phyloP scores from a whole-genome alignment of 2,329 filamentous ascomycete genomes.

The Curvularia sp. region DNA sequence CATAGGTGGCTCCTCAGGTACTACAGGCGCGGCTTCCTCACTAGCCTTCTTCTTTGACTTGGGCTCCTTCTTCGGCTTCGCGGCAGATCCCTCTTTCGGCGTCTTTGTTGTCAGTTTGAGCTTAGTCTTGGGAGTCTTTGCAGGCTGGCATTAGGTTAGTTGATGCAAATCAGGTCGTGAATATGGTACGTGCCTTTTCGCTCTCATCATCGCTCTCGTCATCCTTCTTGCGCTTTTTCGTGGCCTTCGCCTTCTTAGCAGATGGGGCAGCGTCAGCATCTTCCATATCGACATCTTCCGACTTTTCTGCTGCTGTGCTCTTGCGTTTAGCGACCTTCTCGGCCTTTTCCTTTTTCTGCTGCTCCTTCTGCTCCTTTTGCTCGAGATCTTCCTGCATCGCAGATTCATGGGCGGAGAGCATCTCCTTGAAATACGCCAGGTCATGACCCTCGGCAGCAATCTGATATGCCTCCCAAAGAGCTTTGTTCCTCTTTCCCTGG shows the following conservation, averaged over 20 bases:
- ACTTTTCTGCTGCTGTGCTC: constrained; percentile 42
- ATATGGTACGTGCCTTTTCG: constrained; percentile 58
- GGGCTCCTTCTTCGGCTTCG: constrained; percentile 67
- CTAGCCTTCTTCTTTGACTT: constrained; percentile 61
- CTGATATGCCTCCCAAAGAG: constrained; percentile 77
- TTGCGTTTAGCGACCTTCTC: constrained; percentile 61
- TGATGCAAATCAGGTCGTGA: neutral
- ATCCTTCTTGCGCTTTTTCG: constrained; percentile 79
- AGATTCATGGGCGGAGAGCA: constrained; percentile 68
- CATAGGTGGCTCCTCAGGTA: constrained; percentile 61
- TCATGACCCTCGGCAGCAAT: constrained; percentile 81
- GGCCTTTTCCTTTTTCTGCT: constrained; percentile 67
- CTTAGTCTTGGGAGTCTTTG: constrained; percentile 61
- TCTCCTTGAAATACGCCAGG: constrained; percentile 81
- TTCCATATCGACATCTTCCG: constrained; percentile 51
- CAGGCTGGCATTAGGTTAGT: constrained; percentile 51
- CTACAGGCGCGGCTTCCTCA: constrained; percentile 65
- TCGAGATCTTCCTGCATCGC: constrained; percentile 65
- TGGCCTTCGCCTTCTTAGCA: constrained; percentile 46
- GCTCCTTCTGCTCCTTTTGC: constrained; percentile 69
- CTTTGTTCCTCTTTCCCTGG: constrained; percentile 86
- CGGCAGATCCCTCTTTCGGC: constrained; percentile 47
- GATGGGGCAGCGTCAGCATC: constrained; percentile 49
- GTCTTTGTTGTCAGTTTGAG: constrained; percentile 56
- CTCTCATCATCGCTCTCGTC: constrained; percentile 72